Percentiles rank a stretch among this genome's conserved stretches.
These are phyloP conservation scores for Silene uniflora DNA, from an alignment of 148 eudicot species.

Conservation along the genomic window DNA sequence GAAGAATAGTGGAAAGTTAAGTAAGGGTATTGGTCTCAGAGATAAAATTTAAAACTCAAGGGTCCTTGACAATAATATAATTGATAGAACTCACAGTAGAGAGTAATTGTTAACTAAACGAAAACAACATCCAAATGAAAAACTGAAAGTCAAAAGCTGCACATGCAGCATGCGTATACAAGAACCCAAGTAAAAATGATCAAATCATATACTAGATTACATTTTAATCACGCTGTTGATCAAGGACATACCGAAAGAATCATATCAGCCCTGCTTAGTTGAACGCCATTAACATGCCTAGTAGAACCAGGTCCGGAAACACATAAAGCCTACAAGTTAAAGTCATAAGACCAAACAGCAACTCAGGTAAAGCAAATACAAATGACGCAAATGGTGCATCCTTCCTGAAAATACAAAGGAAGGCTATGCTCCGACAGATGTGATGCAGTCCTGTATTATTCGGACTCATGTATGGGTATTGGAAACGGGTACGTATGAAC, in stretches of 20 bases:
- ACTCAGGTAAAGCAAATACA: neutral
- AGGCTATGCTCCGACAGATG: neutral
- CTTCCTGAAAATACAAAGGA: too few relatives aligned
- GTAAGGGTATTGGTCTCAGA: too few relatives aligned
- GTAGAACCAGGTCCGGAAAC: constrained; percentile 42
- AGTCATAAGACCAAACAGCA: neutral
- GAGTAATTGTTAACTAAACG: too few relatives aligned
- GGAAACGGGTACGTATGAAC: neutral
- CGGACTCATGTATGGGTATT: neutral
- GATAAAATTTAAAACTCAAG: too few relatives aligned
- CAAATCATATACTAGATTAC: neutral
- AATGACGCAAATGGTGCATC: neutral
- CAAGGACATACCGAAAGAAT: constrained; percentile 69
- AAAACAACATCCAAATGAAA: too few relatives aligned
- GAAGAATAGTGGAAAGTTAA: too few relatives aligned
- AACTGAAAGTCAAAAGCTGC: too few relatives aligned
- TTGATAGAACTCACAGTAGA: too few relatives aligned
- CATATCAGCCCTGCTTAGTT: constrained; percentile 81
- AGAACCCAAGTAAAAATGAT: neutral
- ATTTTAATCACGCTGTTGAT: neutral
- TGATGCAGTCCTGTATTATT: neutral
- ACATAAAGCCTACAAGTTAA: constrained; percentile 72
- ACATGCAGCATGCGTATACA: too few relatives aligned
- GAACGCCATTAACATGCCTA: constrained; percentile 83
- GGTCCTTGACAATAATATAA: too few relatives aligned